Evolutionary conservation across 257 asterid genomes (phyloP).

Genomic region (Solanum rostratum): DNA sequence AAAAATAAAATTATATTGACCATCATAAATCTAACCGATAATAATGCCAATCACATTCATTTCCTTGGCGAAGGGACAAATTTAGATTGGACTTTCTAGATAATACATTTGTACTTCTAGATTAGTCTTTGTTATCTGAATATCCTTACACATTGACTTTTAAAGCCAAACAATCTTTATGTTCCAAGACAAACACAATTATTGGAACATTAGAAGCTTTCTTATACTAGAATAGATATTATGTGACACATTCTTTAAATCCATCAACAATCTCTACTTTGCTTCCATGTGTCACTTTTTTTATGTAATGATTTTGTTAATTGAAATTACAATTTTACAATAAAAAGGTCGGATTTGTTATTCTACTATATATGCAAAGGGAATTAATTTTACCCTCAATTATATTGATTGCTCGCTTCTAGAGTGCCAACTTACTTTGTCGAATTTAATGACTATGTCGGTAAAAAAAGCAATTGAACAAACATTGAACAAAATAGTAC

Average conservation of each 20-base stretch:
- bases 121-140: background rate
- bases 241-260: background rate
- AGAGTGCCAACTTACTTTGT: too few relatives aligned
- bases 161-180: background rate
- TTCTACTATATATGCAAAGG: background rate
- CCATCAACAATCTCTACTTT: background rate
- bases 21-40: background rate
- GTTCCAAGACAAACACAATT: background rate
- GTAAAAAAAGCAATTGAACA: too few relatives aligned
- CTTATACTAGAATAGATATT: background rate
- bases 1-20: too few relatives aligned
- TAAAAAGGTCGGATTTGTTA: background rate
- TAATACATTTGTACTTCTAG: background rate
- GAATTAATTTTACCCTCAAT: background rate
- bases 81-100: background rate
- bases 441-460: too few relatives aligned
- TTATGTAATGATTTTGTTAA: background rate
- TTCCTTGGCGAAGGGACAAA: background rate
- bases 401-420: fast-evolving
- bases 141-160: background rate
- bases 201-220: background rate
- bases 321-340: too few relatives aligned
- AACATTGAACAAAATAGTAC: too few relatives aligned
- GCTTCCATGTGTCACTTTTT: background rate
- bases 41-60: background rate